Evolutionary conservation across 169 alveolate species (phyloP).

Genomic region (Sarcocystis neurona): DNA sequence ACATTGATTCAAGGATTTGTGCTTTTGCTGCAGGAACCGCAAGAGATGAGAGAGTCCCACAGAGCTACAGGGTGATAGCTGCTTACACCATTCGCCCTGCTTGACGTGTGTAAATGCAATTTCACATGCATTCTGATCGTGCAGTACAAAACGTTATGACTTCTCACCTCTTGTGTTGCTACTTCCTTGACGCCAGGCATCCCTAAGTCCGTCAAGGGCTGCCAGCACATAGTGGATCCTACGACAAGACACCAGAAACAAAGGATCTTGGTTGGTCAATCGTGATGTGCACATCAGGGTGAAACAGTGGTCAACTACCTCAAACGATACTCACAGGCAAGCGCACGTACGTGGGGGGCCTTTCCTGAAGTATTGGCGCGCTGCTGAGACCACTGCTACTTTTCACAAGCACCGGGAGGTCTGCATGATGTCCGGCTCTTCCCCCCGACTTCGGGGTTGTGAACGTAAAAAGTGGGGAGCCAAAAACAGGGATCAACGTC

Average conservation of each 20-base stretch:
- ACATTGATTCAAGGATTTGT: neutral
- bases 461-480: no score
- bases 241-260: no score
- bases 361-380: no score
- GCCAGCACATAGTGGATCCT: constrained; percentile 12
- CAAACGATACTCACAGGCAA: neutral
- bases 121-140: neutral
- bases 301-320: neutral
- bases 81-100: neutral
- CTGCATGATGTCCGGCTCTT: no score
- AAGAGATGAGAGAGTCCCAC: no score
- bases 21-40: neutral
- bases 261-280: no score
- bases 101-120: neutral
- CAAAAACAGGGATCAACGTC: no score
- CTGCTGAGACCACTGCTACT: no score
- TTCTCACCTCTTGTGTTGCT: neutral
- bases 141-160: neutral
- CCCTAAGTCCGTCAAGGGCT: constrained; percentile 8
- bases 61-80: no score
- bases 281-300: neutral
- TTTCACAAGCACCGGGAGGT: no score
- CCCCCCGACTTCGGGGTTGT: no score
- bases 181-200: constrained; percentile 16
- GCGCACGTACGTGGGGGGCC: no score